phyloP scores from a whole-genome alignment of 768 basidiomycete species.

The Suillus subaureus region DNA sequence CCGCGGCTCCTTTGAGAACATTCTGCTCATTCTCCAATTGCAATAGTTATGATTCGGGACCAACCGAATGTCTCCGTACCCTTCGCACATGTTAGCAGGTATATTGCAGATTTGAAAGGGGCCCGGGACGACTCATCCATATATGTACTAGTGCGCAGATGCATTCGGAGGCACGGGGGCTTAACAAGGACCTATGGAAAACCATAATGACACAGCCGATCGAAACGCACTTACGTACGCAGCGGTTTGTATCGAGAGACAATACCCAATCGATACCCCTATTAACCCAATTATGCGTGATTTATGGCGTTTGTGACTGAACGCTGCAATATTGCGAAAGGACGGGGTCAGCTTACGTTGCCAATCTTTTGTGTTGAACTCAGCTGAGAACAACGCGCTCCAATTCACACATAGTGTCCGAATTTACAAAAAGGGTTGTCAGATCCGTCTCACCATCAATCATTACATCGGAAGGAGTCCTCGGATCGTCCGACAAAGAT shows the following conservation, averaged over 20 bases:
- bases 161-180: too few relatives aligned
- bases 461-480: neutral
- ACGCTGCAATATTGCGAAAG: too few relatives aligned
- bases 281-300: neutral
- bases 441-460: neutral
- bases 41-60: neutral
- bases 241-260: too few relatives aligned
- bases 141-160: neutral
- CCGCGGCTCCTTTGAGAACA: neutral
- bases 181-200: too few relatives aligned
- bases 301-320: neutral
- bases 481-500: neutral
- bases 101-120: neutral
- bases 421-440: neutral
- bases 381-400: neutral
- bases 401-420: neutral
- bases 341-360: neutral
- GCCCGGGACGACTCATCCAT: too few relatives aligned
- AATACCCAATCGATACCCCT: too few relatives aligned
- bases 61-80: neutral
- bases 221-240: too few relatives aligned
- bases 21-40: neutral
- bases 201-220: too few relatives aligned
- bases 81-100: neutral
- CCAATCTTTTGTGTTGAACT: neutral